These are phyloP conservation scores for Diaporthe humulicola DNA, from an alignment of 2,329 filamentous ascomycete species.

Conservation along the genomic window DNA sequence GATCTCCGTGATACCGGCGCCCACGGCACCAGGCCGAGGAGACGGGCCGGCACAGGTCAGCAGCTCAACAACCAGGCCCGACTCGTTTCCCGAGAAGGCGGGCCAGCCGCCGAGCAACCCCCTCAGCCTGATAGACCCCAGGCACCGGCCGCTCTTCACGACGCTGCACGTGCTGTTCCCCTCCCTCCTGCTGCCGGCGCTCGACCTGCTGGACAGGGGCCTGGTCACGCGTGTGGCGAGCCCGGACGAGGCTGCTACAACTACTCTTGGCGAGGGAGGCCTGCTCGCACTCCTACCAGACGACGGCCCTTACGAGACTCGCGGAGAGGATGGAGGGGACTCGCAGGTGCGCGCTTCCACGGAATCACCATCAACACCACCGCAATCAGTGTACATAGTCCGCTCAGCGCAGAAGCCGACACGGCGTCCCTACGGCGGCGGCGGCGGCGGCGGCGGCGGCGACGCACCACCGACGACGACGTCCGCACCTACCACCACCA, in stretches of 20 bases:
- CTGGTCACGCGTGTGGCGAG: constrained; percentile 72
- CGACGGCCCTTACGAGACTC: not conserved
- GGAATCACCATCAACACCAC: not conserved
- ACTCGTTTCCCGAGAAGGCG: not conserved
- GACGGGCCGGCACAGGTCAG: not conserved
- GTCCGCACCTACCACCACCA: constrained; percentile 40
- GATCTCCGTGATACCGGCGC: constrained; percentile 51
- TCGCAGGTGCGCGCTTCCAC: not conserved
- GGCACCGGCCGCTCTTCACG: constrained; percentile 72
- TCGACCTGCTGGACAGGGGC: constrained; percentile 87
- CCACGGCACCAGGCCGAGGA: constrained; percentile 8
- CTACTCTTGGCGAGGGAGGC: not conserved
- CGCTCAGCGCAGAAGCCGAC: constrained; percentile 65
- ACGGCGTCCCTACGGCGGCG: constrained; percentile 47
- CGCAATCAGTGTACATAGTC: constrained; percentile 69
- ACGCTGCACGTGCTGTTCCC: constrained; percentile 91
- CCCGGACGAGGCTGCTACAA: not conserved
- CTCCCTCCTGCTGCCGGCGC: constrained; percentile 81
- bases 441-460: constrained; percentile 38
- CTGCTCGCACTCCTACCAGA: not conserved
- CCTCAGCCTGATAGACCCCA: constrained; percentile 51
- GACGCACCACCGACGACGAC: not conserved
- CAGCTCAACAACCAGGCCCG: not conserved
- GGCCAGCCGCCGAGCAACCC: constrained; percentile 47
- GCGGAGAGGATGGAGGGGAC: not conserved